phyloP scores from a whole-genome alignment of 192 early-diverging fungal species.

The Podochytrium sp. region DNA sequence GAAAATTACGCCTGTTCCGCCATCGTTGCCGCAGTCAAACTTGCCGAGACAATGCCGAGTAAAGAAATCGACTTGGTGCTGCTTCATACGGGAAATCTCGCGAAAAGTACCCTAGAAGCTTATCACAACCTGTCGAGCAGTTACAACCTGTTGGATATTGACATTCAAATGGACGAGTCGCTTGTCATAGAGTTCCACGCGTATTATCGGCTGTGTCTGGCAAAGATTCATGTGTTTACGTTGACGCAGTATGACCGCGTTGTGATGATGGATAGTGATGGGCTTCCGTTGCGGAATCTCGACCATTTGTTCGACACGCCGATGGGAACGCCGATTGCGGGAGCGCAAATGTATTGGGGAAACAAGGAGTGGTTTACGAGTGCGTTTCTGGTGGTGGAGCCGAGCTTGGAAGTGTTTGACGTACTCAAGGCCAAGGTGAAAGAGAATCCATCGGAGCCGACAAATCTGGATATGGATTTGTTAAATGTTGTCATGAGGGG shows the following conservation, averaged over 20 bases:
- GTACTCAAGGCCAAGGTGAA: not conserved
- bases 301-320: not conserved
- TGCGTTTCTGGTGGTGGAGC: not conserved
- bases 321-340: not conserved
- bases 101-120: not conserved
- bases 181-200: not conserved
- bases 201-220: not conserved
- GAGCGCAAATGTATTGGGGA: not conserved
- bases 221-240: not conserved
- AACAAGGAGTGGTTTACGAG: not conserved
- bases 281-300: not conserved
- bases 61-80: not conserved
- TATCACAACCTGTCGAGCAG: not conserved
- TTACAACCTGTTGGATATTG: not conserved
- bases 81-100: not conserved
- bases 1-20: not conserved
- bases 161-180: not conserved
- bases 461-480: no score
- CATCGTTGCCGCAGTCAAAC: not conserved
- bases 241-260: not conserved
- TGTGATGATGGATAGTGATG: not conserved
- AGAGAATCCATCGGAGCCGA: no score
- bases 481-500: not conserved
- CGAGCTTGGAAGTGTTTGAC: not conserved
- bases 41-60: not conserved